Evolutionary conservation across 805 yeast genomes (phyloP).

Genomic region (Candida boidinii): DNA sequence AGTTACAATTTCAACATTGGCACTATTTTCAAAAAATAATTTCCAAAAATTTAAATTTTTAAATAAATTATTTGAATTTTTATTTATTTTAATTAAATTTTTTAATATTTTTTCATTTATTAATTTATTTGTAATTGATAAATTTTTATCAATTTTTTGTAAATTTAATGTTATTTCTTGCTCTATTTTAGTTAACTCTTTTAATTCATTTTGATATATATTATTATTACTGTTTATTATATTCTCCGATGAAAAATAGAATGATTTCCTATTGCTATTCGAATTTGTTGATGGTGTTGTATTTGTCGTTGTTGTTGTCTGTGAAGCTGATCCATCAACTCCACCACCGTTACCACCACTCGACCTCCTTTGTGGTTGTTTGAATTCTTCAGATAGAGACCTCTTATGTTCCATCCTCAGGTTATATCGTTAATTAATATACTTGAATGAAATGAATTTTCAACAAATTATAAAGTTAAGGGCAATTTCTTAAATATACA

Average conservation of each 20-base stretch:
- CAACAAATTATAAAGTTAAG: no score
- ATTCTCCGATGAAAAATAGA: constrained; percentile 19
- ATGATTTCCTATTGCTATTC: constrained; percentile 16
- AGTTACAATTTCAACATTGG: constrained; percentile 21
- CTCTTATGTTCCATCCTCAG: no score
- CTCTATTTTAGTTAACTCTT: constrained; percentile 58
- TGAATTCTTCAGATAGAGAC: no score
- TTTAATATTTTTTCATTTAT: constrained; percentile 67
- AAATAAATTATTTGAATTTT: constrained; percentile 54
- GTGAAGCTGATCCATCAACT: no score
- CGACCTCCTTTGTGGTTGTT: no score
- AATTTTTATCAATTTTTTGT: constrained; percentile 72
- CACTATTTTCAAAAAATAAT: constrained; percentile 53
- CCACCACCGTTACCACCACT: no score
- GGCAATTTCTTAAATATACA: no score
- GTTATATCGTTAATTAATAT: no score
- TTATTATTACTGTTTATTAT: background rate
- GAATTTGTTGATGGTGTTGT: no score
- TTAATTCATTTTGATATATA: constrained; percentile 9
- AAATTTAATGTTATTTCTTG: constrained; percentile 70
- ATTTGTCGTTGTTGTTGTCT: no score
- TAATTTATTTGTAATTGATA: constrained; percentile 57
- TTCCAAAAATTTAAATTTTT: constrained; percentile 67
- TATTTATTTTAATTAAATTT: constrained; percentile 49
- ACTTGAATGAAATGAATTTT: no score